A percentile compares a stretch with the other conserved stretches of the same genome.
Evolutionary conservation across 2,329 filamentous ascomycete genomes (phyloP).

Genomic region (Monosporascus sp.): DNA sequence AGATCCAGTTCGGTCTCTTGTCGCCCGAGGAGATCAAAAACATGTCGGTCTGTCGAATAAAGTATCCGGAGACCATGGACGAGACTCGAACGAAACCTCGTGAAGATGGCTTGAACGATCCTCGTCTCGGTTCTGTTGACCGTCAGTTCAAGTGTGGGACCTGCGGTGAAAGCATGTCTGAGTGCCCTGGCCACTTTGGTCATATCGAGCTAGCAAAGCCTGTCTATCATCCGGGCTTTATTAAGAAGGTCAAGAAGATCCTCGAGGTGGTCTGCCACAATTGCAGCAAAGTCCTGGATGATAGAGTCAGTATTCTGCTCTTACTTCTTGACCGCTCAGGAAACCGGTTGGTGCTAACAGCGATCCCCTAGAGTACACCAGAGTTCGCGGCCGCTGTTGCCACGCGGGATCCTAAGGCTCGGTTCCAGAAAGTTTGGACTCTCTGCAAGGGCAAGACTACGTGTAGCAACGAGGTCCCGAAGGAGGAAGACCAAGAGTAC

Average conservation of each 20-base stretch:
- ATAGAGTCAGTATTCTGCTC: constrained; percentile 84
- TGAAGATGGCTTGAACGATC: constrained; percentile 89
- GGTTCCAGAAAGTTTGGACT: constrained; percentile 89
- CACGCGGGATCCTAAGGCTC: constrained; percentile 86
- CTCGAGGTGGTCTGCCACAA: constrained; percentile 98
- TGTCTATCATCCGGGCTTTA: constrained; percentile 91
- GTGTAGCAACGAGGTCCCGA: constrained; percentile 75
- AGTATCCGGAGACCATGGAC: constrained; percentile 99
- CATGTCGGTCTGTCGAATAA: constrained; percentile 93
- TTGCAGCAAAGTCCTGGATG: constrained; percentile 94
- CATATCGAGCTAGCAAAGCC: constrained; percentile 97
- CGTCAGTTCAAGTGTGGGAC: constrained; percentile 93
- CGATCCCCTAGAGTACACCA: constrained; percentile 66
- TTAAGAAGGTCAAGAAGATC: constrained; percentile 99
- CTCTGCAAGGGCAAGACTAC: constrained; percentile 83
- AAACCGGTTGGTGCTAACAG: constrained; percentile 56
- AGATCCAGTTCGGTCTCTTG: constrained; percentile 97
- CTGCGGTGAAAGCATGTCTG: constrained; percentile 90
- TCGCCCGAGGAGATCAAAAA: constrained; percentile 98
- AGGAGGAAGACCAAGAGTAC: constrained; percentile 64
- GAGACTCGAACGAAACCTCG: constrained; percentile 88
- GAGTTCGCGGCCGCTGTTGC: constrained; percentile 77
- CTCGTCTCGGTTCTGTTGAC: constrained; percentile 93
- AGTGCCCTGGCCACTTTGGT: constrained; percentile 96
- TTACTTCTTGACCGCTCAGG: constrained; percentile 45